Conservation (phyloP, 2,329 filamentous ascomycete species). For the Laburnicola sp. region DNA sequence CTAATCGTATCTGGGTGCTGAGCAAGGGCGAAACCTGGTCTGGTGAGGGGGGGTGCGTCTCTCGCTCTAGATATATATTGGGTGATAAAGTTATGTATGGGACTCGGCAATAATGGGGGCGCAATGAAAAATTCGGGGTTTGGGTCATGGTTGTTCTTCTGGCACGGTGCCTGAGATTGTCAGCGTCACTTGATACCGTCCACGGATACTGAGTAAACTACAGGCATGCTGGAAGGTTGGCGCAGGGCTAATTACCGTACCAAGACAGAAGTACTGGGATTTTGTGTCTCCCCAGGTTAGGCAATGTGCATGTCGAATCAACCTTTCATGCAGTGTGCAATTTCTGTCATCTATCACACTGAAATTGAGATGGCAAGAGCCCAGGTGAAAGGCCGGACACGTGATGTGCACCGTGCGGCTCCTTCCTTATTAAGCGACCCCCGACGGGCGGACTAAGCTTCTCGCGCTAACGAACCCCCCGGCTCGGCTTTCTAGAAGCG, state of each 20-base stretch:
- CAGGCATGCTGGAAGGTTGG: too few species aligned
- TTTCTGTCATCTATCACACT: too few species aligned
- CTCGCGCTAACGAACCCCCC: slow-evolving; percentile 27
- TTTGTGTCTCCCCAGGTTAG: too few species aligned
- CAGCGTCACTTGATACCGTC: too few species aligned
- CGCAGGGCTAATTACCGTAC: too few species aligned
- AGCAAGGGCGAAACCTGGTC: slow-evolving; percentile 20
- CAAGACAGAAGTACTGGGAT: too few species aligned
- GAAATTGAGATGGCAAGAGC: not conserved
- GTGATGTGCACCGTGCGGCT: slow-evolving; percentile 8
- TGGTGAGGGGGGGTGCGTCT: slow-evolving; percentile 18
- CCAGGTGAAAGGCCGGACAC: not conserved
- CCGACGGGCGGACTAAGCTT: slow-evolving; percentile 15
- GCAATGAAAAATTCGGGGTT: slow-evolving; percentile 17
- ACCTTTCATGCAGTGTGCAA: too few species aligned
- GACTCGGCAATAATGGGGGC: slow-evolving; percentile 11
- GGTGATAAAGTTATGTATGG: slow-evolving; percentile 22
- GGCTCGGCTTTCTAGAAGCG: slow-evolving; percentile 43
- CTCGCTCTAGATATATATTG: slow-evolving; percentile 23
- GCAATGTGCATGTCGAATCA: too few species aligned
- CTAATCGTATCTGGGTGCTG: slow-evolving; percentile 18
- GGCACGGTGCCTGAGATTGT: too few species aligned
- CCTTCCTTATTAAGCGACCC: slow-evolving; percentile 10
- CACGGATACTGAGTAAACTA: too few species aligned
- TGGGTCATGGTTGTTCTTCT: not conserved